A percentile compares a stretch with the other conserved stretches of the same genome.
phyloP scores from a whole-genome alignment of 116 monocot species.

The Papilionanthe hybrid region DNA sequence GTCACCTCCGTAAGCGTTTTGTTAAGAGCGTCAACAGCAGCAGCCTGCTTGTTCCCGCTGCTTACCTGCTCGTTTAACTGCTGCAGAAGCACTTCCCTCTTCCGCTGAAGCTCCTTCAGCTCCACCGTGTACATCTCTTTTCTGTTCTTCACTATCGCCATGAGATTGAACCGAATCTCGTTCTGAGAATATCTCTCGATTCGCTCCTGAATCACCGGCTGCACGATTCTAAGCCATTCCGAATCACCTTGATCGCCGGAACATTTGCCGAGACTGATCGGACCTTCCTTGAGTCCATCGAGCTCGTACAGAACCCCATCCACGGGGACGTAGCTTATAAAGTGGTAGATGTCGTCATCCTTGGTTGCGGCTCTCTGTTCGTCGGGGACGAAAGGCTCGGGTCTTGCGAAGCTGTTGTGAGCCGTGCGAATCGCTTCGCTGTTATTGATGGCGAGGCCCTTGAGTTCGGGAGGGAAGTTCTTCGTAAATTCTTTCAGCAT shows the following conservation, averaged over 20 bases:
- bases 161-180: constrained; percentile 92
- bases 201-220: constrained; percentile 88
- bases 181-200: constrained; percentile 84
- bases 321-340: constrained; percentile 90
- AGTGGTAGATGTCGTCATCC: constrained; percentile 97
- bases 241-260: constrained; percentile 48
- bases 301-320: constrained; percentile 95
- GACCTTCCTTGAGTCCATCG: constrained; percentile 94
- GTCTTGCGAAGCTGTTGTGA: constrained; percentile 97
- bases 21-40: constrained; percentile 41
- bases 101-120: constrained; percentile 91
- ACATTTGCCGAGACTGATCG: constrained; percentile 79
- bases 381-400: constrained; percentile 86
- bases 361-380: constrained; percentile 75
- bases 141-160: constrained; percentile 93
- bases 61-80: constrained; percentile 39
- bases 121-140: constrained; percentile 76
- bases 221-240: constrained; percentile 86
- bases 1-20: constrained; percentile 66
- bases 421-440: constrained; percentile 91
- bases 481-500: constrained; percentile 83
- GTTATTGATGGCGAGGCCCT: constrained; percentile 91
- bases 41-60: constrained; percentile 14
- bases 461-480: constrained; percentile 89
- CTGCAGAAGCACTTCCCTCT: constrained; percentile 67